These are phyloP conservation scores for Dothideomycetidae sp. DNA, from an alignment of 2,329 filamentous ascomycete genomes.

Conservation along the genomic window DNA sequence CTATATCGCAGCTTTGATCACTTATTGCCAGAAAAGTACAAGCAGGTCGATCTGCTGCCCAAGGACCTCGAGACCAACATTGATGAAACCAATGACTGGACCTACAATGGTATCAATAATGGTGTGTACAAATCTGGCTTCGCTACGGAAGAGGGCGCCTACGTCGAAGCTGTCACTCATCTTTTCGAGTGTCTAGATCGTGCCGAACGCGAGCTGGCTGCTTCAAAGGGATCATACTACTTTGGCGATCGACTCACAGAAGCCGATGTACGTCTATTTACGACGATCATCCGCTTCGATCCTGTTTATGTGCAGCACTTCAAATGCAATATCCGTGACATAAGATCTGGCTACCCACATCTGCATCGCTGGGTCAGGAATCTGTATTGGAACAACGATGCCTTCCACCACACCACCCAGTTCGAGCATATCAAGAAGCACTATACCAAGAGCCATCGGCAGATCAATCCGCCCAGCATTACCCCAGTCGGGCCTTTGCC, in stretches of 20 bases:
- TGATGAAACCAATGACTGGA: slow-evolving; percentile 38
- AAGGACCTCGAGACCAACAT: slow-evolving; percentile 30
- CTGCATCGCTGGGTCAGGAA: slow-evolving; percentile 70
- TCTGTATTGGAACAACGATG: slow-evolving; percentile 69
- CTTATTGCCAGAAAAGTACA: slow-evolving; percentile 27
- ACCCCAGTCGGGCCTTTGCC: slow-evolving; percentile 76
- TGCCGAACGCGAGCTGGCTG: slow-evolving; percentile 29
- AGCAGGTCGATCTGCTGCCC: slow-evolving; percentile 32
- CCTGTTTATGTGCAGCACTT: slow-evolving; percentile 44
- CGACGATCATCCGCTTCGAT: slow-evolving; percentile 49
- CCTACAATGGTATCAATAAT: slow-evolving; percentile 28
- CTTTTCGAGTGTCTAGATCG: slow-evolving; percentile 37
- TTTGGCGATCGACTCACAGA: slow-evolving; percentile 34
- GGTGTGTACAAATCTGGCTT: slow-evolving; percentile 38
- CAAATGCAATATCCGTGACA: slow-evolving; percentile 73
- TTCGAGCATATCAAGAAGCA: slow-evolving; percentile 90
- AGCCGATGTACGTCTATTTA: slow-evolving; percentile 37
- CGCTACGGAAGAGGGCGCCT: slow-evolving; percentile 38
- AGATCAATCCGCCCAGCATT: slow-evolving; percentile 54
- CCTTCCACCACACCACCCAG: slow-evolving; percentile 71
- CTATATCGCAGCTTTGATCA: slow-evolving; percentile 62
- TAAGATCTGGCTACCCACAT: slow-evolving; percentile 67
- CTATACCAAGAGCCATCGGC: slow-evolving; percentile 51
- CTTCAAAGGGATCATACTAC: slow-evolving; percentile 32
- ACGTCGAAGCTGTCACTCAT: slow-evolving; percentile 30